Evolutionary conservation across 2,329 filamentous ascomycete species (phyloP).

Genomic region (Venturia effusa): DNA sequence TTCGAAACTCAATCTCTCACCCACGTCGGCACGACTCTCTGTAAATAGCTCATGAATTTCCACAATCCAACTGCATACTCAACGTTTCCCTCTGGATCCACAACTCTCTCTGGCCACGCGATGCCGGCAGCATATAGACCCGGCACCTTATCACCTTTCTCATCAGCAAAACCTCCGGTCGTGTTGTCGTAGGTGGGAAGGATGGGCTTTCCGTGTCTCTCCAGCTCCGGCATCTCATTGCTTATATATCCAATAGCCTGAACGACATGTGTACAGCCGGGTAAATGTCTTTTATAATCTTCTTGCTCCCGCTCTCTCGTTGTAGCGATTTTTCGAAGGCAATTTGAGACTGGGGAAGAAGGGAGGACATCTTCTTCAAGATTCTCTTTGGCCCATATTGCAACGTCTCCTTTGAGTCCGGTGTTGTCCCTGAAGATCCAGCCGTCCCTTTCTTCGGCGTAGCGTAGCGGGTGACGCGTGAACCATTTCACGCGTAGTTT

Average conservation of each 20-base stretch:
- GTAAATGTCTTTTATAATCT: slow-evolving; percentile 37
- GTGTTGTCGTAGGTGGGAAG: not conserved
- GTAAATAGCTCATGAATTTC: slow-evolving; percentile 55
- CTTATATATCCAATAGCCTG: slow-evolving; percentile 47
- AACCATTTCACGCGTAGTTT: slow-evolving; percentile 29
- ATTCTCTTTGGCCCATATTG: slow-evolving; percentile 47
- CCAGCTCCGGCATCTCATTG: not conserved
- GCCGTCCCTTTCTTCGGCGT: slow-evolving; percentile 50
- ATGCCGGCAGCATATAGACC: slow-evolving; percentile 52
- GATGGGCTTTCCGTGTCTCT: not conserved
- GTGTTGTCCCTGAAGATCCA: slow-evolving; percentile 58
- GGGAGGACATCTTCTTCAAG: slow-evolving; percentile 42
- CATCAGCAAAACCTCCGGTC: not conserved
- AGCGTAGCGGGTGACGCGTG: slow-evolving; percentile 45
- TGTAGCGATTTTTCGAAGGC: slow-evolving; percentile 35
- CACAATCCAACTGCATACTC: slow-evolving; percentile 53
- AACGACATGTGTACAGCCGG: slow-evolving; percentile 40
- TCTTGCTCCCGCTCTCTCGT: slow-evolving; percentile 26
- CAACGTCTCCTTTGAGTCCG: slow-evolving; percentile 51
- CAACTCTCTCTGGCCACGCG: slow-evolving; percentile 50
- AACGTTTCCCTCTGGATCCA: slow-evolving; percentile 50
- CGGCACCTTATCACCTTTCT: slow-evolving; percentile 23
- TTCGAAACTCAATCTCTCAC: not conserved
- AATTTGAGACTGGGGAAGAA: slow-evolving; percentile 33
- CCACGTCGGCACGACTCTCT: slow-evolving; percentile 45